Conservation (phyloP, 75 land plant genomes). For the Chamaecyparis obtusa region DNA sequence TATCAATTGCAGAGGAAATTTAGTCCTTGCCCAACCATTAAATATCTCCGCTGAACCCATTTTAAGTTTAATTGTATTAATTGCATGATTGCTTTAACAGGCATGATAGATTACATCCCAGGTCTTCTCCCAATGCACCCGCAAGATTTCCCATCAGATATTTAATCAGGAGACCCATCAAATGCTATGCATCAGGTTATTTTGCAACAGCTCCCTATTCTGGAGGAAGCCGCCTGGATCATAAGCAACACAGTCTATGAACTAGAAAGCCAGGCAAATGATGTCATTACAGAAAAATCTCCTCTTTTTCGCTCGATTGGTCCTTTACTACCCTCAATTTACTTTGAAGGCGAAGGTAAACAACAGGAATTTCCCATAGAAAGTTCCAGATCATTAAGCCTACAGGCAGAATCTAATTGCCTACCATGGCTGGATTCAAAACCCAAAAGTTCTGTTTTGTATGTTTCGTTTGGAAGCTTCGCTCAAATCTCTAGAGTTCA, state of each 20-base stretch:
- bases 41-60: too few relatives aligned
- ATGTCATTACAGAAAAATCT: not conserved
- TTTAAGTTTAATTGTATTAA: not conserved
- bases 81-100: not conserved
- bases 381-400: slow-evolving; percentile 1
- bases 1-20: too few relatives aligned
- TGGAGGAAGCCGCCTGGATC: slow-evolving; percentile 14
- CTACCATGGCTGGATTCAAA: not conserved
- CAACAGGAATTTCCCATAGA: not conserved
- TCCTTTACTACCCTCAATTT: not conserved
- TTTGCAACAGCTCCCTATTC: not conserved
- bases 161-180: slow-evolving; percentile 14
- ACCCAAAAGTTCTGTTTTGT: slow-evolving; percentile 3
- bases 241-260: slow-evolving; percentile 26
- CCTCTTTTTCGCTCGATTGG: not conserved
- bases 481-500: not conserved
- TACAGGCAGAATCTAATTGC: not conserved
- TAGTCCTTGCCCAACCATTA: too few relatives aligned
- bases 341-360: not conserved
- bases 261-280: slow-evolving; percentile 25
- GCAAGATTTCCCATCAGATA: slow-evolving; percentile 26
- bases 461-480: slow-evolving; percentile 16
- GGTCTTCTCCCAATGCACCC: slow-evolving; percentile 21
- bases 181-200: not conserved
- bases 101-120: slow-evolving; percentile 12